Conservation (phyloP, 2,329 filamentous ascomycete genomes). For the Xylariaceae sp. region DNA sequence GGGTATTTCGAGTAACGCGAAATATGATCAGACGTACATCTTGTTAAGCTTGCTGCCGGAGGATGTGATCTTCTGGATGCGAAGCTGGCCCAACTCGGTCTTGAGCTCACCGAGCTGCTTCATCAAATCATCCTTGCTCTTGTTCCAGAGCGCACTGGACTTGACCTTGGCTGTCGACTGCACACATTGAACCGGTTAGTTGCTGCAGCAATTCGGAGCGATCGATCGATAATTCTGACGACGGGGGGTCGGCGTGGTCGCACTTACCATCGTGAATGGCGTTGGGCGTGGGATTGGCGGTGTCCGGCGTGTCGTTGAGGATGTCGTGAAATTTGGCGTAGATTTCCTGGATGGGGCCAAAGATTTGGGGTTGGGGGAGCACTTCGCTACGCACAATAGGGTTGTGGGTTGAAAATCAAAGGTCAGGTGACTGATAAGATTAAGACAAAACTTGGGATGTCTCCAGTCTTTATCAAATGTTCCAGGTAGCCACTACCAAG, state of each 20-base stretch:
- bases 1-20: conserved; percentile 2
- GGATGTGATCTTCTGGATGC: conserved; percentile 97
- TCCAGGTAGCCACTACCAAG: too few species aligned
- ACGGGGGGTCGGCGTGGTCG: conserved; percentile 1
- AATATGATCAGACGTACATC: conserved; percentile 63
- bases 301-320: conserved; percentile 23
- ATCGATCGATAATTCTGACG: neutral
- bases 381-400: conserved; percentile 15
- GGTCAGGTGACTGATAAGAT: conserved; percentile 17
- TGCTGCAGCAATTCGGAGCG: conserved; percentile 8
- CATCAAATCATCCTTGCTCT: conserved; percentile 97
- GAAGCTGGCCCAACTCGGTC: conserved; percentile 91
- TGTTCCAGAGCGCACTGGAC: conserved; percentile 94
- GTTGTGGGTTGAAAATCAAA: conserved; percentile 23
- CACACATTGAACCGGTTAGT: conserved; percentile 19
- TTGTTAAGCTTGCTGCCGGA: conserved; percentile 94
- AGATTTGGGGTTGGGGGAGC: conserved; percentile 19
- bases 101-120: conserved; percentile 95
- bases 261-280: conserved; percentile 48
- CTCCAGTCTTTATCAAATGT: neutral
- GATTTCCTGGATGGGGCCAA: conserved; percentile 25
- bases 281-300: conserved; percentile 25
- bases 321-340: conserved; percentile 30
- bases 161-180: conserved; percentile 73
- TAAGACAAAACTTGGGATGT: neutral